Evolutionary conservation across 176 grass and related monocot species (phyloP), one percentile per base, ranked within the genome.

Genomic region (Oryza glaberrima): DNA sequence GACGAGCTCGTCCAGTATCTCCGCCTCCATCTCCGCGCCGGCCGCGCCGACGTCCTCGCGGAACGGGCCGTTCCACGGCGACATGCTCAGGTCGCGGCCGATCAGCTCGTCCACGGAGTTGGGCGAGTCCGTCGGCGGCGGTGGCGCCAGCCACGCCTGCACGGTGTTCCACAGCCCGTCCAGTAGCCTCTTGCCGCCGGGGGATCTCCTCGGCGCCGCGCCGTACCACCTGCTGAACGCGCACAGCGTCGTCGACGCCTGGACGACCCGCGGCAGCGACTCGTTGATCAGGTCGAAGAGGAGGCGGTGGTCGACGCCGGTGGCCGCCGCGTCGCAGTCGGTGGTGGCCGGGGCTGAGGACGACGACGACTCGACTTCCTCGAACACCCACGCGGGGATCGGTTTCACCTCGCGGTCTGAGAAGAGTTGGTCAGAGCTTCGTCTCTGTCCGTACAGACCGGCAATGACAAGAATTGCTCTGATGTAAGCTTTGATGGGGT

Each of bases 241-340:
- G 88, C 72, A 89, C 51, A 80, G 76, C 8, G 51, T 74, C 3
- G 81, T 84, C 9, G 70, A 66, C 51, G 54, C 20, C 11, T 65
- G 87, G 44, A 88, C 41, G 45, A 76, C 86, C 38, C 74, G 85
- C 0, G 88, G 86, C 72, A 97, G 78, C 11, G 74, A 84, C 81
- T 97, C 92, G 65, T 97, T 94, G 40, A 88, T 85, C 43, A 97
- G 85, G 77, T 97, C 90, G 80, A 97, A 97, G 20, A 97, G 86
- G 63, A 96, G 88, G 38, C 76, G 91, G 70, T 86, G 92, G 73
- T 86, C 91, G 22, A 91, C 91, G n/a, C 88, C 41, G 52, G 26
- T 14, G 15, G 25, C 30, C 5, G 67, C 47, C 4, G 22, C 71
- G 16, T 83, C 72, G 56, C 70, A 43, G 17, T 63, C 15, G 16